Evolutionary conservation across 768 basidiomycete genomes (phyloP).

Genomic region (Podaxis mareebaensis): DNA sequence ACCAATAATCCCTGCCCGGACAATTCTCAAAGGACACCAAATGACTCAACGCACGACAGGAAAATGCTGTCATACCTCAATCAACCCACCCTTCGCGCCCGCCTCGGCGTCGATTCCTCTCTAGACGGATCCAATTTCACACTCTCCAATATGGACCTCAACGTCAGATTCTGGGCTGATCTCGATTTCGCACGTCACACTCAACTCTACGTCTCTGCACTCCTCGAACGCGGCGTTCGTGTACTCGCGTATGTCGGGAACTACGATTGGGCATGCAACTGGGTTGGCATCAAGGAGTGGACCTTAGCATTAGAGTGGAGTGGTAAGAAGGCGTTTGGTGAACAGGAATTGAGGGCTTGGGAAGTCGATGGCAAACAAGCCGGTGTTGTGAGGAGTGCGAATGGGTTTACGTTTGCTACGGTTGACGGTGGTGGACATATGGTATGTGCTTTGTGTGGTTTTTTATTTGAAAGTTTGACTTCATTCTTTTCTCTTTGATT

Average conservation of each 20-base stretch:
- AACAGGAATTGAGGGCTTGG: constrained; percentile 47
- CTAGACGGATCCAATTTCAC: constrained; percentile 32
- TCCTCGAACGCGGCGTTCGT: constrained; percentile 71
- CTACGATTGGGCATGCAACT: not conserved
- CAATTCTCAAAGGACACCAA: constrained; percentile 37
- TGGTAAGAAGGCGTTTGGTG: constrained; percentile 47
- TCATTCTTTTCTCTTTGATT: not conserved
- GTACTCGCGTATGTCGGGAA: constrained; percentile 53
- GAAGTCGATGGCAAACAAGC: constrained; percentile 44
- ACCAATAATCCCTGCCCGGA: constrained; percentile 31
- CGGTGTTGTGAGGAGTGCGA: constrained; percentile 39
- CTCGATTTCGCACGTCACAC: constrained; percentile 47
- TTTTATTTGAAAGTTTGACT: not conserved
- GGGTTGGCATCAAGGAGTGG: constrained; percentile 71
- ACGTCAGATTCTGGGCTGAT: constrained; percentile 40
- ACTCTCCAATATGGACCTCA: constrained; percentile 40
- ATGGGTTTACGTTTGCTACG: constrained; percentile 64
- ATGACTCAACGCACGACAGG: too few species aligned
- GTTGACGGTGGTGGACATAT: constrained; percentile 75
- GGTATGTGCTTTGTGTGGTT: constrained; percentile 35
- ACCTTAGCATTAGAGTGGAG: constrained; percentile 71
- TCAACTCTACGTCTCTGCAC: constrained; percentile 57
- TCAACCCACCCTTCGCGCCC: constrained; percentile 48
- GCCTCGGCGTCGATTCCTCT: constrained; percentile 63
- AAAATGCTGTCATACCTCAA: constrained; percentile 49